phyloP scores from a whole-genome alignment of 495 filamentous ascomycete genomes.

The Penicillium mononematosum region DNA sequence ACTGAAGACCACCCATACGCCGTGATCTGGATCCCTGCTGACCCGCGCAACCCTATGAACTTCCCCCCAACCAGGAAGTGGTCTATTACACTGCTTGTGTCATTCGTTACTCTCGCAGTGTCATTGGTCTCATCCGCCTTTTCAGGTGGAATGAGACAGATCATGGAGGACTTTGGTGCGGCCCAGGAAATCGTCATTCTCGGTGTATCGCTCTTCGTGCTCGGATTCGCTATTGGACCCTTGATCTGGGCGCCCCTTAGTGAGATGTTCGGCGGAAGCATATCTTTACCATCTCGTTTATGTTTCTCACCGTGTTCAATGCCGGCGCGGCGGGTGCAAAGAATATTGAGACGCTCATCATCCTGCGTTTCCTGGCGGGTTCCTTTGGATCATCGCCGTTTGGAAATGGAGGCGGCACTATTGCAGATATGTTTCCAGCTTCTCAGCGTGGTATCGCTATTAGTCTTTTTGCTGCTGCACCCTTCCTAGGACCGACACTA shows the following conservation, averaged over 20 bases:
- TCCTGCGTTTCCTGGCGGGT: conserved; percentile 76
- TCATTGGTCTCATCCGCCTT: conserved; percentile 77
- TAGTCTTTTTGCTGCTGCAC: conserved; percentile 63
- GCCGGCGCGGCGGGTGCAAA: conserved; percentile 60
- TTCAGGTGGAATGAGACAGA: conserved; percentile 63
- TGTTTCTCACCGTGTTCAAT: conserved; percentile 65
- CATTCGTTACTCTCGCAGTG: conserved; percentile 68
- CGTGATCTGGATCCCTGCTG: conserved; percentile 70
- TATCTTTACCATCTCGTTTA: conserved; percentile 62
- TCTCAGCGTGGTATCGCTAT: conserved; percentile 62
- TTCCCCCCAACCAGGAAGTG: conserved; percentile 66
- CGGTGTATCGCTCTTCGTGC: conserved; percentile 72
- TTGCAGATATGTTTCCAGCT: conserved; percentile 70
- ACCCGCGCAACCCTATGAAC: conserved; percentile 70
- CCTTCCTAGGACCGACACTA: conserved; percentile 66
- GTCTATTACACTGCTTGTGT: conserved; percentile 63
- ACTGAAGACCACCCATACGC: conserved; percentile 72
- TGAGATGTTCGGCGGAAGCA: conserved; percentile 71
- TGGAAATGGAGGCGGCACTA: conserved; percentile 71
- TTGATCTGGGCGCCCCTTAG: conserved; percentile 65
- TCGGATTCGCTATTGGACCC: conserved; percentile 65
- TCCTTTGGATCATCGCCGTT: conserved; percentile 71
- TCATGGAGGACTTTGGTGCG: conserved; percentile 57
- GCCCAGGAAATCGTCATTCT: conserved; percentile 60
- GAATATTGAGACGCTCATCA: conserved; percentile 63